Evolutionary conservation across 257 asterid genomes (phyloP), one percentile per base, ranked within the genome.

Genomic region (Rubia yunnanensis): DNA sequence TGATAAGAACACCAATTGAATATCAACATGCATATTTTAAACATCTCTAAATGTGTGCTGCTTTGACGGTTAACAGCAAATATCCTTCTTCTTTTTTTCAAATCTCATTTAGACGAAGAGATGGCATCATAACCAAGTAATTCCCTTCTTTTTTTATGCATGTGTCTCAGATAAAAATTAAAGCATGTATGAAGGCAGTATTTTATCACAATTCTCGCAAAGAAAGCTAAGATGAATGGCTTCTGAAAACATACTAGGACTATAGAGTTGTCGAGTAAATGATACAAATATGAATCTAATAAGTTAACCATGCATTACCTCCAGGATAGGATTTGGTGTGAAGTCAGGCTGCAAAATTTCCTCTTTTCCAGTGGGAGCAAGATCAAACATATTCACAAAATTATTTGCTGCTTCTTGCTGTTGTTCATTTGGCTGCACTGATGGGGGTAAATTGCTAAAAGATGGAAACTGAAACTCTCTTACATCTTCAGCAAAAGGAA

Each of bases 401-500:
- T 82, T 94, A 78, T 94, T 94, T 7, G 95, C 85, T 52, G 90
- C 94, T 41, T 78, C 92, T 81, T 94, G 97, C 76, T 94, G 97
- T 73, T 80, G 71, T 73, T 81, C 83, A 70, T 77, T 88, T 70
- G 99, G 99, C 83, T 77, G 96, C 95, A 84, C 74, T 46, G 94
- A 73, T 30, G 88, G 60, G 30, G 99, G 97, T 59, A 94, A 77
- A 64, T 76, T 90, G 81, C 86, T 84, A 73, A 94, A 90, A 35
- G 97, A 90, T 44, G 99, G 97, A 75, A 90, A 94, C 28, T 89
- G 96, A 65, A 89, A 94, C 83, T 94, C 99, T 80, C 97, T 73
- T 26, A 90, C 94, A 83, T 94, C 99, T 87, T 94, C 99, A 48
- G 99, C 94, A 70, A 94, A 94, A 55, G 99, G 99, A 77, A 94